Conservation (phyloP, 2,329 filamentous ascomycete species). For the Trichocomaceae sp. region DNA sequence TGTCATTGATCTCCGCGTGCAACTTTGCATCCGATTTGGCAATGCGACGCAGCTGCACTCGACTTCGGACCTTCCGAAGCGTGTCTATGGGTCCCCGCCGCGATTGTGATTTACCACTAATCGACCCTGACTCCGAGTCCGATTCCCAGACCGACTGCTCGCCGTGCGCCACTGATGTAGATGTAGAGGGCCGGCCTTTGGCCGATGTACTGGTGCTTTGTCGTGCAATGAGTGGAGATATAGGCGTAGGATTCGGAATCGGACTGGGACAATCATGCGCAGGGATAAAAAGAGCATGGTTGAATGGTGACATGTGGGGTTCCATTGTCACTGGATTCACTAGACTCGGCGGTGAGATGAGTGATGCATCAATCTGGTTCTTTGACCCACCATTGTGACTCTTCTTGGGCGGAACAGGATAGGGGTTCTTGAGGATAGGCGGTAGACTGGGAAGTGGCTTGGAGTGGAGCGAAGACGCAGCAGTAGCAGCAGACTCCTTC, state of each 20-base stretch:
- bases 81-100: conserved; percentile 32
- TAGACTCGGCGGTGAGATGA: conserved; percentile 33
- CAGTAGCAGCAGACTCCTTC: conserved; percentile 19
- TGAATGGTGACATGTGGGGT: conserved; percentile 33
- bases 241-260: conserved; percentile 27
- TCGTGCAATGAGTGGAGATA: conserved; percentile 27
- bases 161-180: conserved; percentile 26
- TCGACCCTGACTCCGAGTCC: conserved; percentile 32
- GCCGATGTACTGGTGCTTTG: conserved; percentile 22
- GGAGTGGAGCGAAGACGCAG: conserved; percentile 23
- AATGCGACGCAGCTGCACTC: conserved; percentile 30
- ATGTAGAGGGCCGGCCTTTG: conserved; percentile 29
- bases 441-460: conserved; percentile 30
- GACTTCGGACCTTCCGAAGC: conserved; percentile 35
- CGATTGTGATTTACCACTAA: conserved; percentile 30
- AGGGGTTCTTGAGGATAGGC: conserved; percentile 20
- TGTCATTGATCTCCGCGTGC: conserved; percentile 18
- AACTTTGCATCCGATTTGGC: conserved; percentile 33
- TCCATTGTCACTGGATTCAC: conserved; percentile 36
- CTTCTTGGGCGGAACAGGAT: conserved; percentile 19
- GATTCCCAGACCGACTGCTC: conserved; percentile 38
- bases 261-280: conserved; percentile 33
- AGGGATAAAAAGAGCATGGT: conserved; percentile 36
- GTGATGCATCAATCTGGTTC: conserved; percentile 30
- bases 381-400: conserved; percentile 20